Evolutionary conservation across 2,329 filamentous ascomycete species (phyloP), one percentile per base, ranked within the genome.

Genomic region (Ustilaginoidea virens): DNA sequence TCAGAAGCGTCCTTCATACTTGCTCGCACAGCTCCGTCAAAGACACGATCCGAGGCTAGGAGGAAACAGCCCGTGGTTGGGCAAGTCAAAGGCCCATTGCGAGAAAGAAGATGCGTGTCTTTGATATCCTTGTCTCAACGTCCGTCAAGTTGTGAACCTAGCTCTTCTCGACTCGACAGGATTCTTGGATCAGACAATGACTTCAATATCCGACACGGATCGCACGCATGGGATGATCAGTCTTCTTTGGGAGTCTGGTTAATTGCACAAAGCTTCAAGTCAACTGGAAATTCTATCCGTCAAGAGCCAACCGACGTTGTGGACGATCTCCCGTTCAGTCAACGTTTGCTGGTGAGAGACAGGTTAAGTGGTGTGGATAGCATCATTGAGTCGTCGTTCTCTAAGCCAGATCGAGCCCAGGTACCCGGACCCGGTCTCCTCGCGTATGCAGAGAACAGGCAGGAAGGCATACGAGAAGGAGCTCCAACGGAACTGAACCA

Each of bases 171-270:
- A n/a, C 18, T 36, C 9, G 39, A 38, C 5, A 33, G 36, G 22
- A 27, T 36, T 7, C 28, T 38, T 27, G 40, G 37, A 7, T n/a
- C 18, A 3, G 39, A 44, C 15, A 44, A 40, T 19, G 45, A 47
- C 11, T 49, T 51, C 27, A 42, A 41, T 16, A 46, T 43, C 24
- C 42, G 41, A 2, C 42, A 41, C 17, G 42, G 39, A 19, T 48
- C 49, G 5, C 46, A 48, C 19, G 41, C 43, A 1, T 41, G 37
- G 31, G 52, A 55, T 21, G 44, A 44, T 9, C 46, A 51, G 25
- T 52, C 52, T n/a, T 40, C 45, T 6, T 41, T 56, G 28, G 43
- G 46, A 5, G 41, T 53, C 14, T 56, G 52, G 52, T 45, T 56
- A n/a, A 49, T 48, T 19, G 43, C 51, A 6, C 52, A 56, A 31